Evolutionary conservation across 371 early-diverging fungal species (phyloP).

Genomic region (Apophysomyces sp.): DNA sequence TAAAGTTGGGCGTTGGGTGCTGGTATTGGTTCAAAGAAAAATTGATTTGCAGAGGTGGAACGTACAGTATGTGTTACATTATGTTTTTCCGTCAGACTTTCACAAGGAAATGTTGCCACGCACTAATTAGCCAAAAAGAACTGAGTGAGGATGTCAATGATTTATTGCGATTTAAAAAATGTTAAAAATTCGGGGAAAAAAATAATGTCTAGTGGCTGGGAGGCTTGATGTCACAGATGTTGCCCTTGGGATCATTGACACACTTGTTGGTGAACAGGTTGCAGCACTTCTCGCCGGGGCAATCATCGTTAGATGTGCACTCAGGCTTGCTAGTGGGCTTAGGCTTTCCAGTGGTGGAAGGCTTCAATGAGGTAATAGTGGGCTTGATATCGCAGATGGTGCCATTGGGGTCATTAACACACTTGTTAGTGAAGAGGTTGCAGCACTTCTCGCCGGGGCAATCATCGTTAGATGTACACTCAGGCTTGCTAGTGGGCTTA

Average conservation of each 20-base stretch:
- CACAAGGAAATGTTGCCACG: no score
- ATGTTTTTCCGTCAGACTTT: no score
- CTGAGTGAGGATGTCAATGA: no score
- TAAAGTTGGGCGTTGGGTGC: no score
- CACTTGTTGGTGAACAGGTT: constrained; percentile 12
- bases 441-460: constrained; percentile 12
- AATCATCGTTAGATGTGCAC: constrained; percentile 1
- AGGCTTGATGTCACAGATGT: constrained; percentile 10
- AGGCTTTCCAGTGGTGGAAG: constrained; percentile 1
- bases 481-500: neutral
- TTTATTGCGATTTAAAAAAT: no score
- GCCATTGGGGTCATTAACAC: constrained; percentile 3
- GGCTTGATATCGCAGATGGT: constrained; percentile 13
- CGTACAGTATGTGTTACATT: no score
- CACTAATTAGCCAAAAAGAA: no score
- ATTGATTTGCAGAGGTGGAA: no score
- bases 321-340: constrained; percentile 1
- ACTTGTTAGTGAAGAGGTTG: constrained; percentile 3
- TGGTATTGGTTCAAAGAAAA: no score
- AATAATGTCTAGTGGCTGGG: neutral
- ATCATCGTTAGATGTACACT: constrained; percentile 9
- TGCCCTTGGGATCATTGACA: constrained; percentile 8
- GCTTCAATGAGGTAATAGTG: constrained; percentile 1
- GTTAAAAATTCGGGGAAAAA: no score
- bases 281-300: constrained; percentile 12